A percentile compares a stretch with the other conserved stretches of the same genome.
These are phyloP conservation scores for Setaria viridis DNA, from an alignment of 202 grass and related monocot species.

Conservation along the genomic window DNA sequence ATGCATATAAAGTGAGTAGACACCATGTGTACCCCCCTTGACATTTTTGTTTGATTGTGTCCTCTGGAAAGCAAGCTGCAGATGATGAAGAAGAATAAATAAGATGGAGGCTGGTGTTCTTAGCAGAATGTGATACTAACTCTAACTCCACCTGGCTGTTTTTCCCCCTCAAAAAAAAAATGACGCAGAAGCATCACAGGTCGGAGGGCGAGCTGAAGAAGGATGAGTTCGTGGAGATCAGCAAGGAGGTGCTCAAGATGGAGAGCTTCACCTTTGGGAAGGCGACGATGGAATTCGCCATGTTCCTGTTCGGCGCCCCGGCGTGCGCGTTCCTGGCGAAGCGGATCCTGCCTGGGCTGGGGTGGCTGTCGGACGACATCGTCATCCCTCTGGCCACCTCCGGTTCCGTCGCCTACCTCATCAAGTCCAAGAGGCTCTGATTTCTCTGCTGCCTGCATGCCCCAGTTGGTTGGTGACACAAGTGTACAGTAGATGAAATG, in stretches of 20 bases:
- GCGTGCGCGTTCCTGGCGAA: conserved; percentile 37
- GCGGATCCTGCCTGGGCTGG: conserved; percentile 56
- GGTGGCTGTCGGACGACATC: conserved; percentile 62
- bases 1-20: conserved; percentile 26
- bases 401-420: conserved; percentile 46
- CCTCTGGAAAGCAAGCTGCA: no score
- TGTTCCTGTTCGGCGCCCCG: conserved; percentile 58
- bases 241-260: conserved; percentile 29
- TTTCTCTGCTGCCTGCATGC: no score
- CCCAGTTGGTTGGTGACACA: no score
- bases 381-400: conserved; percentile 63
- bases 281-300: neutral
- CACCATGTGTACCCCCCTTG: no score
- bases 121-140: no score
- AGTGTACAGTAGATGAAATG: no score
- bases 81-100: no score
- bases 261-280: conserved; percentile 55
- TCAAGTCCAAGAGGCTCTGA: conserved; percentile 60
- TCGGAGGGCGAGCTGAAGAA: neutral
- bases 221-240: conserved; percentile 50
- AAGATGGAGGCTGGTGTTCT: no score
- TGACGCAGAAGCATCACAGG: conserved; percentile 38
- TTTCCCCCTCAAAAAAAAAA: neutral
- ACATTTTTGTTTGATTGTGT: no score
- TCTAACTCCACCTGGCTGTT: neutral